phyloP scores from a whole-genome alignment of 495 filamentous ascomycete species.

The Xylaria flabelliformis region DNA sequence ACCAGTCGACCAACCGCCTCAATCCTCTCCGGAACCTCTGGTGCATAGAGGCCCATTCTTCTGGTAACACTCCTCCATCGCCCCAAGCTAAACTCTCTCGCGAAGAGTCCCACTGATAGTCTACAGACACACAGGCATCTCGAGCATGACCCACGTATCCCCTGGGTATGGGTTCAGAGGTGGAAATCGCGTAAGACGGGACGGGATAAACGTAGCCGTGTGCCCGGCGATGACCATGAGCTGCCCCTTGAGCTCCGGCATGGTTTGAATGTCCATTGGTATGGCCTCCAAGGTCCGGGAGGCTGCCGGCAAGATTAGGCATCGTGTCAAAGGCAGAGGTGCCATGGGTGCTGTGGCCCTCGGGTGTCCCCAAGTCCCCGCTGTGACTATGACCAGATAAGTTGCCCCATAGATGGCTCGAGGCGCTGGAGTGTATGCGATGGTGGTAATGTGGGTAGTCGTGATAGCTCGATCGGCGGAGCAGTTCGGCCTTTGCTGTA shows the following conservation, averaged over 20 bases:
- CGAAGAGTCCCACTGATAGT: constrained; percentile 96
- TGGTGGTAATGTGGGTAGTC: constrained; percentile 51
- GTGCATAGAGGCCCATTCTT: constrained; percentile 97
- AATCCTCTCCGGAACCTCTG: constrained; percentile 81
- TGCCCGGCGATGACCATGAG: constrained; percentile 24
- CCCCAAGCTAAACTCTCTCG: constrained; percentile 77
- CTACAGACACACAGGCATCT: constrained; percentile 82
- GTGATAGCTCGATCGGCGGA: constrained; percentile 70
- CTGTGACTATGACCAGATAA: constrained; percentile 25
- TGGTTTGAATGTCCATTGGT: constrained; percentile 29
- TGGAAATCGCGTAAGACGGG: constrained; percentile 83
- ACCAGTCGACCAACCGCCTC: constrained; percentile 80
- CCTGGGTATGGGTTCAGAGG: constrained; percentile 77
- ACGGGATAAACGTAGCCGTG: constrained; percentile 74
- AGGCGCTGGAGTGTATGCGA: constrained; percentile 38
- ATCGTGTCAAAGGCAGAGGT: constrained; percentile 36
- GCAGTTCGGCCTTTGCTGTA: constrained; percentile 81
- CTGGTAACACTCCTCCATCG: constrained; percentile 82
- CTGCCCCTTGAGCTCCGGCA: constrained; percentile 20
- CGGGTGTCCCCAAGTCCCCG: constrained; percentile 26
- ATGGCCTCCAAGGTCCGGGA: constrained; percentile 36
- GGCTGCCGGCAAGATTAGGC: constrained; percentile 34
- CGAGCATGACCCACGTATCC: constrained; percentile 94
- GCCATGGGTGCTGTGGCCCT: constrained; percentile 23
- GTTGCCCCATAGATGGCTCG: constrained; percentile 50